phyloP scores from a whole-genome alignment of 1,284 basidiomycete genomes.

The Phellopilus nigrolimitatus region DNA sequence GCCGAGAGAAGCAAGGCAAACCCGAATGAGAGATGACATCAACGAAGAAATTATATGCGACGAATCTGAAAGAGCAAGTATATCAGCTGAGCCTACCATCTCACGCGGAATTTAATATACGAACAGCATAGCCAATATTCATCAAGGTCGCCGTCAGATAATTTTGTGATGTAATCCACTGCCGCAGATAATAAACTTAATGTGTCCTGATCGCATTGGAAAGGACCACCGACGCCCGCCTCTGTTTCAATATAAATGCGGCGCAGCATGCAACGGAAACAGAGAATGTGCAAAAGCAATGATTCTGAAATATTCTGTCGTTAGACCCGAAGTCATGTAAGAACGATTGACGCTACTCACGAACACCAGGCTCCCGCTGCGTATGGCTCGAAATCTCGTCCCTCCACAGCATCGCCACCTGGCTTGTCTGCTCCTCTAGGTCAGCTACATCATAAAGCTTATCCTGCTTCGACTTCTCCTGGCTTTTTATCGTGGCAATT shows the following conservation, averaged over 20 bases:
- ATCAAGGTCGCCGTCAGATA: slow-evolving; percentile 23
- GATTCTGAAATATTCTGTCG: slow-evolving; percentile 20
- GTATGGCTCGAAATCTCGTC: slow-evolving; percentile 12
- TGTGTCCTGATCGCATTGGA: slow-evolving; percentile 26
- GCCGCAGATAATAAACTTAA: slow-evolving; percentile 25
- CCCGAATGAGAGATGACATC: slow-evolving; percentile 26
- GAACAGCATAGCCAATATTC: slow-evolving; percentile 26
- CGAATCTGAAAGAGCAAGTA: slow-evolving; percentile 20
- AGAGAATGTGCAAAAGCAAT: slow-evolving; percentile 23
- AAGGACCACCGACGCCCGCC: slow-evolving; percentile 27
- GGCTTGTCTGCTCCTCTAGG: slow-evolving; percentile 21
- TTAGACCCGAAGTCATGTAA: background rate
- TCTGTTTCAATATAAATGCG: slow-evolving; percentile 26
- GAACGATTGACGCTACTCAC: background rate
- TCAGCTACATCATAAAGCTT: slow-evolving; percentile 24
- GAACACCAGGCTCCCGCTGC: slow-evolving; percentile 19
- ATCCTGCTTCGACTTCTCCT: slow-evolving; percentile 22
- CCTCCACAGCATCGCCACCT: slow-evolving; percentile 16
- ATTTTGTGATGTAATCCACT: slow-evolving; percentile 25
- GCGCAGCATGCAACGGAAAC: slow-evolving; percentile 27
- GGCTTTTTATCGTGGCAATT: slow-evolving; percentile 25
- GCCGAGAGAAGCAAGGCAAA: slow-evolving; percentile 25
- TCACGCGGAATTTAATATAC: slow-evolving; percentile 1
- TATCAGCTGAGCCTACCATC: background rate
- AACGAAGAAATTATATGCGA: slow-evolving; percentile 26